Base-by-base conservation (phyloP, 2,329 filamentous ascomycete genomes). In the Capronia epimyces region DNA sequence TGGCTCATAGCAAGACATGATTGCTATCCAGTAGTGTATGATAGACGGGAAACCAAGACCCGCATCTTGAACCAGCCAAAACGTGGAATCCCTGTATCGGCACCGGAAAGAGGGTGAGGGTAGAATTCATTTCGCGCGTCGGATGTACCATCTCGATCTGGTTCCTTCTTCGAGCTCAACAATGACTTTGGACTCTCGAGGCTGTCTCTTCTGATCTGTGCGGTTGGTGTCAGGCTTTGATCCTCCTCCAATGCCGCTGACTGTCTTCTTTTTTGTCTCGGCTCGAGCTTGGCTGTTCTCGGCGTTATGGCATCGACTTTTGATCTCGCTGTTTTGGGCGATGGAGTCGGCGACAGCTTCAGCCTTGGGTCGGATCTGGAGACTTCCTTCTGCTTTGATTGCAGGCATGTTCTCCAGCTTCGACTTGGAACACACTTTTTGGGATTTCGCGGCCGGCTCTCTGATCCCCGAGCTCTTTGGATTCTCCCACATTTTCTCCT, bases 81-180 rank as follows among this genome's bases (percentile, higher is more conserved):
- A 27, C 25, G n/a, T n/a, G n/a, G n/a, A n/a, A n/a, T n/a, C n/a
- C n/a, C n/a, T n/a, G n/a, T n/a, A n/a, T n/a, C 24, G 24, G 10
- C 24, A 10, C 24, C 10, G 5, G 24, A 10, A 27, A 27, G 24
- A 27, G 10, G 5, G 24, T 27, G 5, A 27, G 24, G 24, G 10
- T 3, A n/a, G 7, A 8, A 10, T 36, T 53, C 43, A 57, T 29
- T 47, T 54, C 32, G 47, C 45, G 20, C 55, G 48, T 29, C 51
- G 43, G 43, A 57, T 39, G 29, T 47, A 57, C 51, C 52, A 57
- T 42, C 55, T 50, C 34, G 46, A 54, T 21, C 31, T 32, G 2
- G 52, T 54, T 12, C 55, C 55, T 46, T 47, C 42, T 40, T 57
- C 55, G 15, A 57, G 52, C 40, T 57, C 55, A 43, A 57, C 47